A percentile compares a stretch with the other conserved stretches of the same genome.
phyloP scores from a whole-genome alignment of 129 eudicot species.

The Mikania micrantha region DNA sequence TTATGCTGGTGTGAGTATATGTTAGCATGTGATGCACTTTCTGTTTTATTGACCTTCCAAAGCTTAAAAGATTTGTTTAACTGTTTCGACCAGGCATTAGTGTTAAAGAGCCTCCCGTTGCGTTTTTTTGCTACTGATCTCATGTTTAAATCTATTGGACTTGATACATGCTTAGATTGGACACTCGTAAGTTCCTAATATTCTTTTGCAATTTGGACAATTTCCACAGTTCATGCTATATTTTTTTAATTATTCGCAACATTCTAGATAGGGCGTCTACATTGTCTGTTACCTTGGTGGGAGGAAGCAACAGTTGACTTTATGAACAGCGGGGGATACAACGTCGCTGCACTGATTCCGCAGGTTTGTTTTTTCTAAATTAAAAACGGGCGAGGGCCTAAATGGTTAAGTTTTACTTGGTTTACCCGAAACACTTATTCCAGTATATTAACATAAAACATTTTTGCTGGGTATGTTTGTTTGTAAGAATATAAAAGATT shows the following conservation, averaged over 20 bases:
- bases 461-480: no score
- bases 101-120: conserved; percentile 71
- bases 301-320: conserved; percentile 82
- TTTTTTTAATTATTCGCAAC: not conserved
- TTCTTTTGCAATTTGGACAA: not conserved
- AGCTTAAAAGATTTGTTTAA: not conserved
- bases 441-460: no score
- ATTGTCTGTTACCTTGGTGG: conserved; percentile 95
- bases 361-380: conserved; percentile 43
- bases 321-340: conserved; percentile 89
- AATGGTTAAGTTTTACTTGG: not conserved
- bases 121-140: conserved; percentile 70
- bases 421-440: not conserved
- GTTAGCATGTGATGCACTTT: conserved; percentile 14
- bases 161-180: conserved; percentile 68
- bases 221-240: not conserved
- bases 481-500: no score
- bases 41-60: not conserved
- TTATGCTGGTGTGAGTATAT: conserved; percentile 67
- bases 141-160: conserved; percentile 44
- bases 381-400: not conserved
- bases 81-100: conserved; percentile 40
- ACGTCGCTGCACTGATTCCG: conserved; percentile 50
- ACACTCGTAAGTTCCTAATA: conserved; percentile 45
- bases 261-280: conserved; percentile 78